These are phyloP conservation scores for Magnaporthiopsis rhizophila DNA, from an alignment of 2,329 filamentous ascomycete genomes.

Conservation along the genomic window DNA sequence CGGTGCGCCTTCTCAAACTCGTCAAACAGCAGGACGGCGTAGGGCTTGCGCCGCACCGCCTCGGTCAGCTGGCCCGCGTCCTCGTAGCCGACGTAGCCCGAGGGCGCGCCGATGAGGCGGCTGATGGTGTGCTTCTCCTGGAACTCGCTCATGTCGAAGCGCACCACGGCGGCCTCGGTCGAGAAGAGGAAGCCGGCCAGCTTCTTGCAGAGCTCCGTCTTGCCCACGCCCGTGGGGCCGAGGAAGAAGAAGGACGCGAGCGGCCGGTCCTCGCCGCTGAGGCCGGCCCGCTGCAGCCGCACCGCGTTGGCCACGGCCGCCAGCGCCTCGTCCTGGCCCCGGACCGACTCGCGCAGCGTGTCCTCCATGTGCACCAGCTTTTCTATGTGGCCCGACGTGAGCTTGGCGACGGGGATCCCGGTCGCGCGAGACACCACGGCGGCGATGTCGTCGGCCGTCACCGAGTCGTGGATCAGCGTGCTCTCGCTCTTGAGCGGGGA, in stretches of 20 bases:
- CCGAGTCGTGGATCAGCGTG: slow-evolving; percentile 79
- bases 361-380: slow-evolving; percentile 97
- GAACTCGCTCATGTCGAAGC: slow-evolving; percentile 98
- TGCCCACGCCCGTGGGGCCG: slow-evolving; percentile 91
- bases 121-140: slow-evolving; percentile 96
- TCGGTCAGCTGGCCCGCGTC: slow-evolving; percentile 95
- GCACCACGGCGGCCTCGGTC: slow-evolving; percentile 79
- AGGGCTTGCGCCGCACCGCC: slow-evolving; percentile 88
- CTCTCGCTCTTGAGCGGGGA: slow-evolving; percentile 28
- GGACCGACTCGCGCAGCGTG: slow-evolving; percentile 70
- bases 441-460: slow-evolving; percentile 93
- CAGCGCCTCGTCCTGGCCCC: slow-evolving; percentile 90
- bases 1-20: slow-evolving; percentile 97
- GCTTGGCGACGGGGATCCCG: slow-evolving; percentile 84
- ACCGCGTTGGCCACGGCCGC: slow-evolving; percentile 88
- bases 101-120: slow-evolving; percentile 82
- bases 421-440: slow-evolving; percentile 85
- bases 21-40: slow-evolving; percentile 89
- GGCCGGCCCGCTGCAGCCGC: slow-evolving; percentile 82
- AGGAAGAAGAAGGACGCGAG: slow-evolving; percentile 97
- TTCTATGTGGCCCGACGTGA: slow-evolving; percentile 89
- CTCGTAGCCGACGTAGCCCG: slow-evolving; percentile 94
- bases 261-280: slow-evolving; percentile 85
- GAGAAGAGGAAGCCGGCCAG: slow-evolving; percentile 90
- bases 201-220: slow-evolving; percentile 96